A percentile compares a stretch with the other conserved stretches of the same genome.
Conservation (phyloP, 2,329 filamentous ascomycete genomes). For the Aspergillus terreus region DNA sequence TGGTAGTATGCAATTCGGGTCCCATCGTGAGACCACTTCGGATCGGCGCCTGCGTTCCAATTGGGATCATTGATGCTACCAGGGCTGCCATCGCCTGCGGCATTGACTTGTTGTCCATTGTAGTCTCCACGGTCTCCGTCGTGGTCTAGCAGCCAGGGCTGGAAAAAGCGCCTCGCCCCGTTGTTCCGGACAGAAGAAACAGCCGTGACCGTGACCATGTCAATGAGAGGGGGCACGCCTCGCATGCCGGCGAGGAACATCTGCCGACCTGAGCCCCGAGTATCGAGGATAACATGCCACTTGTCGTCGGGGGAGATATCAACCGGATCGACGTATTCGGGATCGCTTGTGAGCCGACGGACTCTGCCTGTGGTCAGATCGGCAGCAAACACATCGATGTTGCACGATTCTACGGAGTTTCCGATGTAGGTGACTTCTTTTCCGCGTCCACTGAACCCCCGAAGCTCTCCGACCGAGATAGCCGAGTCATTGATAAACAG, state of each 20-base stretch:
- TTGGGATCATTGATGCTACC: conserved; percentile 44
- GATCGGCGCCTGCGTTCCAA: conserved; percentile 50
- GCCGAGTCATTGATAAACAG: conserved; percentile 28
- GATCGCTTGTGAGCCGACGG: conserved; percentile 42
- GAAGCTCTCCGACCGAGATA: conserved; percentile 42
- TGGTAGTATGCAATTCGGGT: conserved; percentile 45
- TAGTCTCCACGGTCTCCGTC: conserved; percentile 46
- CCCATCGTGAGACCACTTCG: conserved; percentile 31
- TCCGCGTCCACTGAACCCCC: conserved; percentile 44
- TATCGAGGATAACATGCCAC: conserved; percentile 46
- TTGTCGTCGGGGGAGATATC: conserved; percentile 41
- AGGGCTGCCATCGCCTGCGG: conserved; percentile 27
- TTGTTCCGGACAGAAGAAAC: conserved; percentile 46
- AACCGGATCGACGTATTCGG: conserved; percentile 45
- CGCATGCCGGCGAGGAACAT: conserved; percentile 43
- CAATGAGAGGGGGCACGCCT: conserved; percentile 41
- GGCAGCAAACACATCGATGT: conserved; percentile 45
- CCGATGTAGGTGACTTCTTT: conserved; percentile 44
- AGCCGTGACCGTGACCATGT: conserved; percentile 31
- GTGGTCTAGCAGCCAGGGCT: conserved; percentile 42
- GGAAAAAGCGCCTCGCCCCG: conserved; percentile 44
- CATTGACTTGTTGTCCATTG: conserved; percentile 45
- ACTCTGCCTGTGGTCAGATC: conserved; percentile 40
- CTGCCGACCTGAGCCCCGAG: conserved; percentile 39
- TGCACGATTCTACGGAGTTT: conserved; percentile 39